phyloP scores from a whole-genome alignment of 169 alveolate species.

The Plasmodium ovale region DNA sequence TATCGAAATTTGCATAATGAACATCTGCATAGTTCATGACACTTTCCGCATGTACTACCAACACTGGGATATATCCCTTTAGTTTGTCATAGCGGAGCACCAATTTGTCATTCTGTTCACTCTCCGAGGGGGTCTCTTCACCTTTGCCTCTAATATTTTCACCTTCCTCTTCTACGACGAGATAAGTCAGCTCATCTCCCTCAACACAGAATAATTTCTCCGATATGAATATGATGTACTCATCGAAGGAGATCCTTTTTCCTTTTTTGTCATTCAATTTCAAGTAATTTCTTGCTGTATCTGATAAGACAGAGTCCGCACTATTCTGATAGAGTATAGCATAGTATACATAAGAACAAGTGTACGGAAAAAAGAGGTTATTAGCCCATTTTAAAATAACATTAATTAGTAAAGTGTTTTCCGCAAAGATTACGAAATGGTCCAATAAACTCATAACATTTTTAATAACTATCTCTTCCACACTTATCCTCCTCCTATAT shows the following conservation, averaged over 20 bases:
- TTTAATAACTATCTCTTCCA: slow-evolving; percentile 11
- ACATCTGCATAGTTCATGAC: slow-evolving; percentile 25
- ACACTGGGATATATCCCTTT: background rate
- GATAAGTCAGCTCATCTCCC: background rate
- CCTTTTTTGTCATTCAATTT: slow-evolving; percentile 30
- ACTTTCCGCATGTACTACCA: background rate
- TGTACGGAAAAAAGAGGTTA: slow-evolving; percentile 19
- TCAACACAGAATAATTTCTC: slow-evolving; percentile 14
- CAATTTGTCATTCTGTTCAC: background rate
- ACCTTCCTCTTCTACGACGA: no score
- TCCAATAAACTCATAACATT: slow-evolving; percentile 52
- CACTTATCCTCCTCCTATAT: background rate
- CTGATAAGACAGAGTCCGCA: slow-evolving; percentile 39
- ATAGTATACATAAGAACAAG: slow-evolving; percentile 41
- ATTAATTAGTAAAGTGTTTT: slow-evolving; percentile 41
- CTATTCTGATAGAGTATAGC: slow-evolving; percentile 26
- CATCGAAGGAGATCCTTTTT: slow-evolving; percentile 22
- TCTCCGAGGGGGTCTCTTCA: no score
- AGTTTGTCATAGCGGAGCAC: slow-evolving; percentile 8
- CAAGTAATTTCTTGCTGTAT: slow-evolving; percentile 30
- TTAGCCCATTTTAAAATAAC: slow-evolving; percentile 31
- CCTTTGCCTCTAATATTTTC: no score
- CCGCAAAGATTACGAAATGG: slow-evolving; percentile 10
- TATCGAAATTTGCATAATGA: slow-evolving; percentile 24
- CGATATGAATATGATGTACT: slow-evolving; percentile 40